phyloP scores from a whole-genome alignment of 2,329 filamentous ascomycete species.

The Colletotrichum sp. region DNA sequence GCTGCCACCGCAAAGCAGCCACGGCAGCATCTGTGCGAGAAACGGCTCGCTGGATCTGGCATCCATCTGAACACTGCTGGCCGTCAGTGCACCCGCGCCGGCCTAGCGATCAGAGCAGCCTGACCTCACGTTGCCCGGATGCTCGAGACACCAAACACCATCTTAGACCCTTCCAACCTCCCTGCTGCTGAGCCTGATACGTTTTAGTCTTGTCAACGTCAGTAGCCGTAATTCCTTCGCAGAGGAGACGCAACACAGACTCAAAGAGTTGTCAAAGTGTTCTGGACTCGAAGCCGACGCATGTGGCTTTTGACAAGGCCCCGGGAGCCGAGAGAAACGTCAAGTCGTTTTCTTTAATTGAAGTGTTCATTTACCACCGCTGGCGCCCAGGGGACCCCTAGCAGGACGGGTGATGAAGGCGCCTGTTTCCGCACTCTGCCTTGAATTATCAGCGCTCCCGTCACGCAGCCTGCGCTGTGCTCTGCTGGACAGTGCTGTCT shows the following conservation, averaged over 20 bases:
- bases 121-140: not conserved
- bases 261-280: not conserved
- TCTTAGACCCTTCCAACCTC: not conserved
- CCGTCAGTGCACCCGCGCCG: slow-evolving; percentile 2
- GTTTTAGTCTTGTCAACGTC: not conserved
- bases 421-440: not conserved
- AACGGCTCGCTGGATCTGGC: not conserved
- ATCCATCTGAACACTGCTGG: not conserved
- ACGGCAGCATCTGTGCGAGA: slow-evolving; percentile 5
- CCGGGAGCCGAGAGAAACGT: not conserved
- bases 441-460: not conserved
- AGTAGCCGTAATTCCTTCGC: not conserved
- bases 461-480: slow-evolving; percentile 10
- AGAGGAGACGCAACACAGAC: not conserved
- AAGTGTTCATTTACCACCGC: not conserved
- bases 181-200: not conserved
- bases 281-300: not conserved
- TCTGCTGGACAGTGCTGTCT: slow-evolving; percentile 6
- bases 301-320: not conserved
- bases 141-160: not conserved
- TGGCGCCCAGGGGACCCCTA: not conserved
- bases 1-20: not conserved
- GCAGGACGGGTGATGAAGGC: not conserved
- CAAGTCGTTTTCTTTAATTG: not conserved
- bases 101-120: not conserved